These are phyloP conservation scores for Theobroma cacao DNA, from an alignment of 345 rosid genomes.

Conservation along the genomic window DNA sequence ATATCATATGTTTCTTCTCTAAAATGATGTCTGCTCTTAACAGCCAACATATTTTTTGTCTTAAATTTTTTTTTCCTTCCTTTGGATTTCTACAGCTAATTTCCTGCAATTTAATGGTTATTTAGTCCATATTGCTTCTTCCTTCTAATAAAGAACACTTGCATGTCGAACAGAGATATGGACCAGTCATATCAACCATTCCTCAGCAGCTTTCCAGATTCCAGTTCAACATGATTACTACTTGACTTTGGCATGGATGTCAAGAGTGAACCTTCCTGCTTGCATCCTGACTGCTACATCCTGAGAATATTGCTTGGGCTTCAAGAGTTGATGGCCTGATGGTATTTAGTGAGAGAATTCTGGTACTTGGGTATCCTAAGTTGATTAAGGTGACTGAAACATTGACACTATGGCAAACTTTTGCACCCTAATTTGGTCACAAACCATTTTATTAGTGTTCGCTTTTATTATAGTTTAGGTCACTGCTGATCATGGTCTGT, in stretches of 20 bases:
- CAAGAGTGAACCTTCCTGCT: not conserved
- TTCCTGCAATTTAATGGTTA: not conserved
- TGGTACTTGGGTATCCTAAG: constrained; percentile 8
- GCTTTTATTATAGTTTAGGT: constrained; percentile 9
- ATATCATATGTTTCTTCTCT: not conserved
- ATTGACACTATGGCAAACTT: not conserved
- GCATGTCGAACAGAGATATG: constrained; percentile 67
- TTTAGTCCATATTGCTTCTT: not conserved
- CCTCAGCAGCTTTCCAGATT: constrained; percentile 98
- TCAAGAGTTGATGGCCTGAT: constrained; percentile 2
- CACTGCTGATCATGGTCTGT: not conserved
- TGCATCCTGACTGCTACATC: not conserved
- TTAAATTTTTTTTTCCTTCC: not conserved
- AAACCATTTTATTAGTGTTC: not conserved
- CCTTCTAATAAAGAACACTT: not conserved
- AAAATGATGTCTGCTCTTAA: not conserved
- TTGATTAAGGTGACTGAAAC: constrained; percentile 10
- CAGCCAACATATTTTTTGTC: too few relatives aligned
- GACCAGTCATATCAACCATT: constrained; percentile 92
- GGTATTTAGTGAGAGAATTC: constrained; percentile 3
- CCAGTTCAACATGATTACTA: constrained; percentile 87
- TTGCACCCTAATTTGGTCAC: not conserved
- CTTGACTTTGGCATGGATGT: constrained; percentile 34
- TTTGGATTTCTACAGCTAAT: not conserved
- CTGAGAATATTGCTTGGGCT: not conserved